phyloP scores from a whole-genome alignment of 306 rosid species.

The Phaseolus lunatus region DNA sequence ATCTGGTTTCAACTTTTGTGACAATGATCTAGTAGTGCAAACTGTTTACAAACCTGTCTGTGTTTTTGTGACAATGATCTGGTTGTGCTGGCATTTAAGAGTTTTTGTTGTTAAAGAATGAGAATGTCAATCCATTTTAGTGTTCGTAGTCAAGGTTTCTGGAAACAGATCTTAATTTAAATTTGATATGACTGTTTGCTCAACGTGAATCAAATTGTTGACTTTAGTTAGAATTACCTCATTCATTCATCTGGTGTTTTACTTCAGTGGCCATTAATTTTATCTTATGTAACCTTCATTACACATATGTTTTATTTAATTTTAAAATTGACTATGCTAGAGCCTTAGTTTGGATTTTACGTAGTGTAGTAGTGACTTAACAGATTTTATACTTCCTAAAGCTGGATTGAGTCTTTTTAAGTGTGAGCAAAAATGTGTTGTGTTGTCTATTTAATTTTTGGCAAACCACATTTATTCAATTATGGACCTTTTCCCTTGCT shows the following conservation, averaged over 20 bases:
- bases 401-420: conserved; percentile 16
- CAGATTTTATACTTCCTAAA: background rate
- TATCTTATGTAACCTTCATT: conserved; percentile 5
- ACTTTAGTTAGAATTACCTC: conserved; percentile 1
- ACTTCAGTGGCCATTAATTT: conserved; percentile 5
- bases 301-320: conserved; percentile 3
- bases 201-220: conserved; percentile 22
- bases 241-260: conserved; percentile 25
- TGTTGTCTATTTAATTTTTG: background rate
- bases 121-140: conserved; percentile 17
- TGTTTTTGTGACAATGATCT: too few relatives aligned
- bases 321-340: background rate
- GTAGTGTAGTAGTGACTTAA: background rate
- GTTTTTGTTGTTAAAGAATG: background rate
- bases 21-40: conserved; percentile 7
- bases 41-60: conserved; percentile 5
- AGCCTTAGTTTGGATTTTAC: conserved; percentile 19
- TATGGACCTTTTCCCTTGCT: background rate
- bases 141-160: background rate
- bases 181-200: conserved; percentile 2
- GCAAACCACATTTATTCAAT: conserved; percentile 28
- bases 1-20: conserved; percentile 14
- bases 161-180: background rate
- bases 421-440: conserved; percentile 15
- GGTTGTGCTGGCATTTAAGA: background rate